These are phyloP conservation scores for Vitis labrusca DNA, from an alignment of 164 flowering plant genomes.

Conservation along the genomic window DNA sequence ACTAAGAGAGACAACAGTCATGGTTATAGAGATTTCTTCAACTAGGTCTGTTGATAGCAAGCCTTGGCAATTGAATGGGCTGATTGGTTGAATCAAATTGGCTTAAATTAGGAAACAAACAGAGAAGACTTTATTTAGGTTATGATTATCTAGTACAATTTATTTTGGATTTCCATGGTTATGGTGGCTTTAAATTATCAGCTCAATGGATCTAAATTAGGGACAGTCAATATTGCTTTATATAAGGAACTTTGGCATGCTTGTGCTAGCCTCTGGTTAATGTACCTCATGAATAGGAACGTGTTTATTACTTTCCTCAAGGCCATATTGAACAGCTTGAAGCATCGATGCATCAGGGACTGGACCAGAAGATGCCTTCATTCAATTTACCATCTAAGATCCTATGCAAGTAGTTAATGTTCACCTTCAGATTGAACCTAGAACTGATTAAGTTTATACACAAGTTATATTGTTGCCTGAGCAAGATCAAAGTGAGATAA, in stretches of 20 bases:
- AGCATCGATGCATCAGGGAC: background rate
- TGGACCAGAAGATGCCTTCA: background rate
- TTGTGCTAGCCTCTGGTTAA: conserved; percentile 6
- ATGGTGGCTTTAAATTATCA: too few species aligned
- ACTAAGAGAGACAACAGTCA: too few species aligned
- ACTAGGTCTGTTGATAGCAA: too few species aligned
- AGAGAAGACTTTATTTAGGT: too few species aligned
- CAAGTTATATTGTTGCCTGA: conserved; percentile 22
- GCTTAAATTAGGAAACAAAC: too few species aligned
- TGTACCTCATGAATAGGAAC: conserved; percentile 5
- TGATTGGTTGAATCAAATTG: too few species aligned
- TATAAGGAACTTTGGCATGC: conserved; percentile 11
- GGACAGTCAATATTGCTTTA: background rate
- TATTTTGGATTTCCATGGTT: too few species aligned
- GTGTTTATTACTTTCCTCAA: conserved; percentile 14
- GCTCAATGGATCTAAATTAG: too few species aligned
- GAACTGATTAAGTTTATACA: conserved; percentile 23
- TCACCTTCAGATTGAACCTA: conserved; percentile 4
- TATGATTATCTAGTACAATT: too few species aligned
- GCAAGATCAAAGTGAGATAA: conserved; percentile 7
- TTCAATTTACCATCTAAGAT: conserved; percentile 2
- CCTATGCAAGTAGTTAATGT: conserved; percentile 1
- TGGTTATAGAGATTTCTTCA: too few species aligned
- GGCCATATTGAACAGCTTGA: conserved; percentile 10
- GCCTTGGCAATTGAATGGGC: too few species aligned